Conservation (phyloP, 1,284 basidiomycete genomes). For the Melampsora occidentalis region DNA sequence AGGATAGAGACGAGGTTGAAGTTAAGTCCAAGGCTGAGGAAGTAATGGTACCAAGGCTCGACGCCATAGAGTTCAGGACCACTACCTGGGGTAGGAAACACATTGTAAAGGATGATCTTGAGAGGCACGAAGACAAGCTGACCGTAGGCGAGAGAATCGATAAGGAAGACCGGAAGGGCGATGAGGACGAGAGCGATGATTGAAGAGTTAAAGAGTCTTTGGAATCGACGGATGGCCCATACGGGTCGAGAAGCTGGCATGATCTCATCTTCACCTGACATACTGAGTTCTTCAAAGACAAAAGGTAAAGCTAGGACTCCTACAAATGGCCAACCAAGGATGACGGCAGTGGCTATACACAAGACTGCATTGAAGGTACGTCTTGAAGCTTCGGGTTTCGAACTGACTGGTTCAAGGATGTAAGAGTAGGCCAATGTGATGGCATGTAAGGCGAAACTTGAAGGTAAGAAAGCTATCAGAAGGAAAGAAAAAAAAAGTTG, state of each 20-base stretch:
- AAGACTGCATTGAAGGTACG: constrained; percentile 69
- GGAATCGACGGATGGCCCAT: constrained; percentile 61
- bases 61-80: constrained; percentile 90
- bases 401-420: constrained; percentile 63
- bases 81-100: constrained; percentile 67
- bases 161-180: constrained; percentile 63
- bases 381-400: constrained; percentile 61
- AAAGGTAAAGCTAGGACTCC: constrained; percentile 82
- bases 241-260: constrained; percentile 56
- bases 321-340: constrained; percentile 85
- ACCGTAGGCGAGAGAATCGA: constrained; percentile 88
- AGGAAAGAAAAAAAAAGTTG: constrained; percentile 32
- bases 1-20: constrained; percentile 83
- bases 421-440: constrained; percentile 76
- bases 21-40: constrained; percentile 82
- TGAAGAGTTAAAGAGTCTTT: constrained; percentile 44
- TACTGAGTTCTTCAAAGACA: constrained; percentile 81
- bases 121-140: constrained; percentile 74
- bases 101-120: constrained; percentile 92
- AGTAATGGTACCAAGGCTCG: constrained; percentile 78
- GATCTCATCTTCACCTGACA: constrained; percentile 72
- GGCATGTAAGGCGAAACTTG: constrained; percentile 90
- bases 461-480: constrained; percentile 73
- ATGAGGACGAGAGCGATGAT: constrained; percentile 7
- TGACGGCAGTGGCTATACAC: constrained; percentile 62